A percentile compares a stretch with the other conserved stretches of the same genome.
Conservation (phyloP, 73 alveolate genomes). For the Paramecium biaurelia region DNA sequence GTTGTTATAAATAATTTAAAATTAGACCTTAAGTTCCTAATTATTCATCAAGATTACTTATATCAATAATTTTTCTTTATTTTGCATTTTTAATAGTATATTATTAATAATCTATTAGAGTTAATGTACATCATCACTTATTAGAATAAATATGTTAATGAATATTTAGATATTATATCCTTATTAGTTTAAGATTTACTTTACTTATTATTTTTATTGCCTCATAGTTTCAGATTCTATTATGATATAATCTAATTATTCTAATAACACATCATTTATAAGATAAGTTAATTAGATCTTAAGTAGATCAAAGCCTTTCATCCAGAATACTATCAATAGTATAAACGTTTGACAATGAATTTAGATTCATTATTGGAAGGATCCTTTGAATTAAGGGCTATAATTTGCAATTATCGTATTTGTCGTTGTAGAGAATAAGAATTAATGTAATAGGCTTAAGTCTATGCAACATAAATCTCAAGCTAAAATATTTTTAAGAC, state of each 20-base stretch:
- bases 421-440: neutral
- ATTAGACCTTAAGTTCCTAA: neutral
- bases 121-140: neutral
- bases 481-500: neutral
- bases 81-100: neutral
- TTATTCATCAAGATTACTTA: neutral
- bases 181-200: neutral
- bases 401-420: neutral
- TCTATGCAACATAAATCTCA: neutral
- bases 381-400: neutral
- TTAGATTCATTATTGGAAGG: neutral
- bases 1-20: neutral
- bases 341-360: neutral
- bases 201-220: neutral
- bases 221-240: neutral
- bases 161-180: neutral
- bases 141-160: neutral
- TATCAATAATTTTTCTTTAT: neutral
- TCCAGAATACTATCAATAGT: neutral
- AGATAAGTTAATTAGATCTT: neutral
- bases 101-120: neutral
- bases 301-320: neutral
- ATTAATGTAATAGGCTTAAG: neutral
- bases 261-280: neutral
- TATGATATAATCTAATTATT: neutral